Percentiles rank a stretch among this genome's conserved stretches.
phyloP scores from a whole-genome alignment of 2,329 filamentous ascomycete genomes.

The Pseudogymnoascus sp. region DNA sequence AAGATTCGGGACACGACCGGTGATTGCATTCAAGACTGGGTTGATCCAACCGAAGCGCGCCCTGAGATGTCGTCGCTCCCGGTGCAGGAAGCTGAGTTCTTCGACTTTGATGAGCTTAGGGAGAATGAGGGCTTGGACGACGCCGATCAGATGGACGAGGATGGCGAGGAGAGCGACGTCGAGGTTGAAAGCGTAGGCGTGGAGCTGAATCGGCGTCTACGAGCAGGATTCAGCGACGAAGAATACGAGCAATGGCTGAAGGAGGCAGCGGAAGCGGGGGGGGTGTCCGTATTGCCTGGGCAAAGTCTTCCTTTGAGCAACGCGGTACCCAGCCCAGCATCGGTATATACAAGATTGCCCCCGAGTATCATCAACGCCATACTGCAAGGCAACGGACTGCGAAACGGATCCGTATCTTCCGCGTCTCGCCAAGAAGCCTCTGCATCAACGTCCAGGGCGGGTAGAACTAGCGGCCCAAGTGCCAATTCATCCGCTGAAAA shows the following conservation, averaged over 20 bases:
- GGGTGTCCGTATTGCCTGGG: slow-evolving; percentile 42
- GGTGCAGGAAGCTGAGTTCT: slow-evolving; percentile 20
- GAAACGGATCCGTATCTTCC: neutral
- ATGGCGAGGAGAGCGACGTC: slow-evolving; percentile 45
- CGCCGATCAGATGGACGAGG: slow-evolving; percentile 28
- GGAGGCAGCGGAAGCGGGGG: slow-evolving; percentile 58
- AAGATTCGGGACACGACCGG: slow-evolving; percentile 64
- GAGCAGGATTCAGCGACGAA: slow-evolving; percentile 59
- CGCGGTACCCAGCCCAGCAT: neutral
- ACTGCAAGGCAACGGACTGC: neutral
- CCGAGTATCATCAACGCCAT: slow-evolving; percentile 2
- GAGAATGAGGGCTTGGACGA: slow-evolving; percentile 33
- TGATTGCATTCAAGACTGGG: slow-evolving; percentile 59
- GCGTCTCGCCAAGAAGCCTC: neutral
- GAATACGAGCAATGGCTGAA: slow-evolving; percentile 72
- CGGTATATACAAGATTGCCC: slow-evolving; percentile 3
- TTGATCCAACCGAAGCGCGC: slow-evolving; percentile 37
- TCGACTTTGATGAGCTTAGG: slow-evolving; percentile 31
- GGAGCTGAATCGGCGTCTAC: slow-evolving; percentile 56
- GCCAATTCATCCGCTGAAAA: neutral
- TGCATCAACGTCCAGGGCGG: neutral
- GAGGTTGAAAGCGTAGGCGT: slow-evolving; percentile 54
- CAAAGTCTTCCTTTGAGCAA: slow-evolving; percentile 29
- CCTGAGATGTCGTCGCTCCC: slow-evolving; percentile 14
- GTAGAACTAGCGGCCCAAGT: neutral